phyloP scores from a whole-genome alignment of 2,329 filamentous ascomycete genomes.

The Xylariaceae sp. region DNA sequence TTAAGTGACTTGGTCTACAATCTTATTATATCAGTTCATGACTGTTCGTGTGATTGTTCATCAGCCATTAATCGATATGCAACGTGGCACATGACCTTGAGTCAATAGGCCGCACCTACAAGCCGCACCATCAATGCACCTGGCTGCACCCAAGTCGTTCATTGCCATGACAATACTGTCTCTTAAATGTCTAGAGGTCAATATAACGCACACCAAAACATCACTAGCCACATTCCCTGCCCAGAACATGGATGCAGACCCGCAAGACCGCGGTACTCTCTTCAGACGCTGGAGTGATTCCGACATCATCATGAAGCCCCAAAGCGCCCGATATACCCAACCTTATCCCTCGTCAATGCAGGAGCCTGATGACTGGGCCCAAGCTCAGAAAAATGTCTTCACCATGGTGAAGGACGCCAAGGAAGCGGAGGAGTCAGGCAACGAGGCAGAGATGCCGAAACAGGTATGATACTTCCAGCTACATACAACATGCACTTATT shows the following conservation, averaged over 20 bases:
- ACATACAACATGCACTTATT: not conserved
- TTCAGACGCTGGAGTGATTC: not conserved
- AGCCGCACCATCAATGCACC: conserved; percentile 18
- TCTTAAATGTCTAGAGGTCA: not conserved
- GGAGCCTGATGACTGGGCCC: not conserved
- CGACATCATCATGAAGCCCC: not conserved
- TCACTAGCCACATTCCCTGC: not conserved
- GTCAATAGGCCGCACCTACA: conserved; percentile 19
- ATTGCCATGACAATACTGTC: not conserved
- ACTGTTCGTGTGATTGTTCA: conserved; percentile 1
- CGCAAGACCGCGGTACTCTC: not conserved
- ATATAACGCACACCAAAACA: not conserved
- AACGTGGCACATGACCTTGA: conserved; percentile 17
- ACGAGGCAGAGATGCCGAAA: not conserved
- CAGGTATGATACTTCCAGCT: conserved; percentile 17
- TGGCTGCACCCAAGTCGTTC: not conserved
- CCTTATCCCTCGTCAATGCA: not conserved
- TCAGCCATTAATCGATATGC: not conserved
- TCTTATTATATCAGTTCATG: not conserved
- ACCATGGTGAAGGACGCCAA: not conserved
- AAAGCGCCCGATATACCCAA: not conserved
- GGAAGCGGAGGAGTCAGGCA: not conserved
- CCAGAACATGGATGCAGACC: conserved; percentile 7
- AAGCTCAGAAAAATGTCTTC: not conserved
- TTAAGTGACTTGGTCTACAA: not conserved